A percentile compares a stretch with the other conserved stretches of the same genome.
Evolutionary conservation across 169 alveolate genomes (phyloP).

Genomic region (Plasmodium knowlesi): DNA sequence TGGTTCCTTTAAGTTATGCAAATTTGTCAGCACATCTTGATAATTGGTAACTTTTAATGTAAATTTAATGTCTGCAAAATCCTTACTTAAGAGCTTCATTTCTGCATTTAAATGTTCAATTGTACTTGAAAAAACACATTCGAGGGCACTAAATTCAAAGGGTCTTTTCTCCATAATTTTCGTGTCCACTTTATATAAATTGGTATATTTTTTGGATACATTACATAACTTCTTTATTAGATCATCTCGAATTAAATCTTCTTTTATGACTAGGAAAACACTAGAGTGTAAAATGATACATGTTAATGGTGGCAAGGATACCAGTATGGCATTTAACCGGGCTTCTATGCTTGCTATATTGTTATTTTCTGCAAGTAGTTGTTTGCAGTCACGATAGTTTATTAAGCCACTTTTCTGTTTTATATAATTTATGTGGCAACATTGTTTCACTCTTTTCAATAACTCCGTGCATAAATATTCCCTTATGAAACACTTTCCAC

Average conservation of each 20-base stretch:
- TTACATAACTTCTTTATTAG: conserved; percentile 82
- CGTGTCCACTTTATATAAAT: conserved; percentile 39
- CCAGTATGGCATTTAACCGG: conserved; percentile 86
- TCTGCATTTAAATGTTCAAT: conserved; percentile 81
- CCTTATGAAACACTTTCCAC: conserved; percentile 66
- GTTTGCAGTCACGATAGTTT: conserved; percentile 89
- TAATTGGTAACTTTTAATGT: conserved; percentile 72
- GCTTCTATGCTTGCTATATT: conserved; percentile 87
- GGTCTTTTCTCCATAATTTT: conserved; percentile 79
- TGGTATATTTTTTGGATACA: conserved; percentile 75
- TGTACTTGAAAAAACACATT: conserved; percentile 87
- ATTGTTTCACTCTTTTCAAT: conserved; percentile 64
- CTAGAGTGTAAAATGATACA: conserved; percentile 79
- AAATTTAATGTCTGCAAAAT: conserved; percentile 74
- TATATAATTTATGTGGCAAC: conserved; percentile 68
- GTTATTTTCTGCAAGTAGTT: conserved; percentile 85
- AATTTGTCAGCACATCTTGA: conserved; percentile 78
- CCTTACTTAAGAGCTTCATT: conserved; percentile 44
- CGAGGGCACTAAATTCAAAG: conserved; percentile 87
- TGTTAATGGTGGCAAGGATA: conserved; percentile 83
- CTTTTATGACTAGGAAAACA: conserved; percentile 82
- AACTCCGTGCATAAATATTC: conserved; percentile 73
- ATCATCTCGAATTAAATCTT: conserved; percentile 81
- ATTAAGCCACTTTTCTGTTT: conserved; percentile 81
- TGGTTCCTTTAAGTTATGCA: conserved; percentile 88